phyloP scores from a whole-genome alignment of 2,329 filamentous ascomycete genomes.

The Bipolaris cookei region DNA sequence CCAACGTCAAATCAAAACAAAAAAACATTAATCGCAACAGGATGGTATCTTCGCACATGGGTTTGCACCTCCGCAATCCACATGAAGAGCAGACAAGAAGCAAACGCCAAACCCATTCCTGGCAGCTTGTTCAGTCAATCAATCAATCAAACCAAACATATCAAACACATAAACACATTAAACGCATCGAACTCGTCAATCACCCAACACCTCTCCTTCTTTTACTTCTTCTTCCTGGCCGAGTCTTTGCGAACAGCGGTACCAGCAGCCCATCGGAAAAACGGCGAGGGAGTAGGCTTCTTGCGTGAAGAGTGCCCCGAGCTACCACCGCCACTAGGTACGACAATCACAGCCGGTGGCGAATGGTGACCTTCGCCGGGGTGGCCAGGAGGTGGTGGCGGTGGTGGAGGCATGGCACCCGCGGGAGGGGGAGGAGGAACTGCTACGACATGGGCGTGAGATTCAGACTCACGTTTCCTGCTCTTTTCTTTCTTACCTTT shows the following conservation, averaged over 20 bases:
- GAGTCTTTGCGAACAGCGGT: conserved; percentile 8
- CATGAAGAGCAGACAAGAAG: not conserved
- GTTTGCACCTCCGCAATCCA: conserved; percentile 2
- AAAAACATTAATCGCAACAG: conserved; percentile 1
- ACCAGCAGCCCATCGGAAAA: conserved; percentile 36
- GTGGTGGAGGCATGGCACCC: conserved; percentile 11
- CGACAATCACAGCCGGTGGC: conserved; percentile 16
- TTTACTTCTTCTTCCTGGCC: conserved; percentile 15
- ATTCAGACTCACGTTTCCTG: conserved; percentile 21
- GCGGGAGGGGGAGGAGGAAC: conserved; percentile 10
- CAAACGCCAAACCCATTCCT: not conserved
- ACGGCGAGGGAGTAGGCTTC: conserved; percentile 19
- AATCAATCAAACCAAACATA: no score
- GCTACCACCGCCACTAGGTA: conserved; percentile 9
- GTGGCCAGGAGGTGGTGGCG: conserved; percentile 12
- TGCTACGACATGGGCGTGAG: conserved; percentile 19
- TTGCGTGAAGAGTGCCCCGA: conserved; percentile 14
- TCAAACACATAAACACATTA: no score
- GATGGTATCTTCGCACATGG: conserved; percentile 2
- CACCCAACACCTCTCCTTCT: not conserved
- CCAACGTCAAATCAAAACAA: not conserved
- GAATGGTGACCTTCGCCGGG: conserved; percentile 15
- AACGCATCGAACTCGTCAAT: no score
- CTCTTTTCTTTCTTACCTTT: conserved; percentile 25
- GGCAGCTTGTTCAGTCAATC: not conserved